Evolutionary conservation across 345 rosid genomes (phyloP), one percentile per base, ranked within the genome.

Genomic region (Populus simonii): DNA sequence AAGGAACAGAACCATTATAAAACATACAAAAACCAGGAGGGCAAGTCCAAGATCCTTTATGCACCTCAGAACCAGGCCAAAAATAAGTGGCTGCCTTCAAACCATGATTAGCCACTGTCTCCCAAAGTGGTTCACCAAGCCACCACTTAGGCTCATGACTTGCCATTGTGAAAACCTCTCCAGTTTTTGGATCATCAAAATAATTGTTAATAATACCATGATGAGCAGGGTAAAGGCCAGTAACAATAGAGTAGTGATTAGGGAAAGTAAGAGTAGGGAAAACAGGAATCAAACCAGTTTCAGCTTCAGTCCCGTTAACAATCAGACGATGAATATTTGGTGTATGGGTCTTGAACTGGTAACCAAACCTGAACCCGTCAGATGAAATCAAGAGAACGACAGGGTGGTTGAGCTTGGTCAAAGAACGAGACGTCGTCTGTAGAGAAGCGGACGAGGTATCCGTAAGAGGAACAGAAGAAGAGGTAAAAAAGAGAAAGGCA

Each of bases 21-120:
- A 18, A 8, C 87, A 81, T 85, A 75, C 99, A 95, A 2, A 80
- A 84, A 3, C 74, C 78, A 66, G 77, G 51, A 69, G 98, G 98
- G 76, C 99, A 95, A 68, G 82, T 61, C 99, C 99, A 95, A 61
- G 92, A 87, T 22, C 99, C 99, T 68, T 93, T 93, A 57, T 89
- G 91, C 69, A 93, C 99, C 90, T 95, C 99, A 76, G 97, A 90
- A 35, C 98, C 99, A 70, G 99, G 98, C 99, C 99, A 95, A 73
- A 95, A 93, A 81, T 84, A 93, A 66, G 98, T 91, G 39, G 99
- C 92, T 23, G 99, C 99, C 67, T 82, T 89, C 9, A 90, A 78
- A 1, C 98, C 98, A 55, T 93, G 97, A 72, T 89, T 95, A 7
- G 73, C 91, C 79, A 92, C 94, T 1, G 99, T 95, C 75, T 95